phyloP scores from a whole-genome alignment of 768 basidiomycete species.

The Termitomyces sp. region DNA sequence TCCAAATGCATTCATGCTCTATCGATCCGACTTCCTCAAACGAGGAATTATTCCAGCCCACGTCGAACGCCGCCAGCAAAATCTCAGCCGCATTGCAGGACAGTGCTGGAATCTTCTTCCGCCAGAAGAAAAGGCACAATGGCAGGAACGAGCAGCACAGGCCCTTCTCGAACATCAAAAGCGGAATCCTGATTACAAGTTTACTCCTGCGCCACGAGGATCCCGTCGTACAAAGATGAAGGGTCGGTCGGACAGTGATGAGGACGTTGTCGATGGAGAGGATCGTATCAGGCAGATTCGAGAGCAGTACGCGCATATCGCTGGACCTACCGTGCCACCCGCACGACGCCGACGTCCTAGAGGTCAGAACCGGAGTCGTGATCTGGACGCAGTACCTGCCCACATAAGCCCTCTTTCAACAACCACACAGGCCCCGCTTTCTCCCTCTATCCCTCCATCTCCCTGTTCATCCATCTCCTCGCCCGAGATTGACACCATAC shows the following conservation, averaged over 20 bases:
- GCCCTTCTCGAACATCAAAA: slow-evolving; percentile 44
- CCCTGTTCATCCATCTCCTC: slow-evolving; percentile 12
- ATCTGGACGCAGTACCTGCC: slow-evolving; percentile 5
- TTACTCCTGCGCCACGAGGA: slow-evolving; percentile 43
- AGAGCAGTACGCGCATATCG: slow-evolving; percentile 28
- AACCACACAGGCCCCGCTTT: slow-evolving; percentile 2
- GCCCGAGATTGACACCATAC: slow-evolving; percentile 11
- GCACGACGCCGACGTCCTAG: slow-evolving; percentile 29
- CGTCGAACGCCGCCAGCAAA: slow-evolving; percentile 67
- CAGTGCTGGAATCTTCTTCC: slow-evolving; percentile 61
- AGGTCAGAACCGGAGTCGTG: slow-evolving; percentile 17
- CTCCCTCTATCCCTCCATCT: slow-evolving; percentile 13
- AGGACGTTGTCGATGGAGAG: slow-evolving; percentile 13
- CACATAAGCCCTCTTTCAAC: slow-evolving; percentile 3
- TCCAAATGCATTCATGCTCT: slow-evolving; percentile 83
- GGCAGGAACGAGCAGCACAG: slow-evolving; percentile 42
- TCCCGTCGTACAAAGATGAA: slow-evolving; percentile 30
- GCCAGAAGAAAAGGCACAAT: slow-evolving; percentile 42
- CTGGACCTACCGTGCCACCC: slow-evolving; percentile 32
- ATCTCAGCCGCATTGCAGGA: slow-evolving; percentile 69
- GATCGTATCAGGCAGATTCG: slow-evolving; percentile 29
- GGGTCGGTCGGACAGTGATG: slow-evolving; percentile 14
- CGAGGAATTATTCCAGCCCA: slow-evolving; percentile 40
- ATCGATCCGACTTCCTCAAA: slow-evolving; percentile 62
- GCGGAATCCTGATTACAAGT: slow-evolving; percentile 60